A percentile compares a stretch with the other conserved stretches of the same genome.
Conservation (phyloP, 805 yeast species). For the Teunomyces gatunensis region DNA sequence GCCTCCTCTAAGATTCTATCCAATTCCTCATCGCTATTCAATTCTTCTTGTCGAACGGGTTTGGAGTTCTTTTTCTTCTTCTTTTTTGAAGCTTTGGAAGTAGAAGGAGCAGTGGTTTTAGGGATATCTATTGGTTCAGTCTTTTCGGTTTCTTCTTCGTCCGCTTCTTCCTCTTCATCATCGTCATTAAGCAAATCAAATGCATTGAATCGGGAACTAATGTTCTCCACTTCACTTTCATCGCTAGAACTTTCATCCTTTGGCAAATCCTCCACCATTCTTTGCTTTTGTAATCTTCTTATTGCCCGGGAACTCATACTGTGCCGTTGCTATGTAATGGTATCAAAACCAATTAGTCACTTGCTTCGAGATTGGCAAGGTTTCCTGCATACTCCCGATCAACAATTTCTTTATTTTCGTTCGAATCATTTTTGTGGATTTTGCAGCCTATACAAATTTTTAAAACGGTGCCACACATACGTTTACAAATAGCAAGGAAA, state of each 20-base stretch:
- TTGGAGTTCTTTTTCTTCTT: slow-evolving; percentile 12
- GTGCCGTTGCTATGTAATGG: background rate
- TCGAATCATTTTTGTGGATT: background rate
- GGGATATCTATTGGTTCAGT: slow-evolving; percentile 14
- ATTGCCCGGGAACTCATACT: slow-evolving; percentile 28
- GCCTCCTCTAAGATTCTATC: slow-evolving; percentile 52
- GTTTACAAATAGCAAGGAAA: background rate
- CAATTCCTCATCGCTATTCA: slow-evolving; percentile 55
- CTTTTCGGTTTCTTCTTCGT: slow-evolving; percentile 16
- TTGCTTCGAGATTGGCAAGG: background rate
- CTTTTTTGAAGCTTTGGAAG: slow-evolving; percentile 22
- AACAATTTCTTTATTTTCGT: background rate
- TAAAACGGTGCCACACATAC: background rate
- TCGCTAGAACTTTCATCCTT: slow-evolving; percentile 11
- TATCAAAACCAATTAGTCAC: background rate
- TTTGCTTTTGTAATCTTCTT: slow-evolving; percentile 22
- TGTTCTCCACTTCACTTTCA: slow-evolving; percentile 14
- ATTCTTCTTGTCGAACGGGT: slow-evolving; percentile 11
- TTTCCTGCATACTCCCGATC: background rate
- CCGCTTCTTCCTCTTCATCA: slow-evolving; percentile 18
- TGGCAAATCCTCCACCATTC: slow-evolving; percentile 12
- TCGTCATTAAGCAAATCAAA: slow-evolving; percentile 43
- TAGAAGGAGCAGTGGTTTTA: slow-evolving; percentile 12
- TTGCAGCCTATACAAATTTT: background rate
- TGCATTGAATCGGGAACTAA: slow-evolving; percentile 33